Conservation (phyloP, 1,284 basidiomycete genomes). For the Leccinum olivaceoglutinosum region DNA sequence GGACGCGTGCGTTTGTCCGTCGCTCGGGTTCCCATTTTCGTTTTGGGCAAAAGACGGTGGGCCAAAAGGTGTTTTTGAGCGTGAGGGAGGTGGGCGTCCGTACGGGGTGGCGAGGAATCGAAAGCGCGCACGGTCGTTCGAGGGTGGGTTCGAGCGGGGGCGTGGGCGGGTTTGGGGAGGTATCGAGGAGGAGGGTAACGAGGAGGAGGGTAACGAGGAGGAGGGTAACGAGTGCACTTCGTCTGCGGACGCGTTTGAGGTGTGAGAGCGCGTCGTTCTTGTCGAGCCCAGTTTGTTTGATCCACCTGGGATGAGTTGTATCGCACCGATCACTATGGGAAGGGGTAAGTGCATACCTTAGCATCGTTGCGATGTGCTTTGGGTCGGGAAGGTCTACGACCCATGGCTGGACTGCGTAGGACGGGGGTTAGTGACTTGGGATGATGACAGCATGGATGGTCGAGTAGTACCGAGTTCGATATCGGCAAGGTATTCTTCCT, state of each 20-base stretch:
- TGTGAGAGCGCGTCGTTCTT: constrained; percentile 55
- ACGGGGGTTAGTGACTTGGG: not conserved
- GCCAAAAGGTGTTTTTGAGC: constrained; percentile 74
- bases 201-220: constrained; percentile 18
- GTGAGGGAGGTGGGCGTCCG: constrained; percentile 63
- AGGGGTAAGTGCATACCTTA: constrained; percentile 45
- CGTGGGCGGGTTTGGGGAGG: constrained; percentile 32
- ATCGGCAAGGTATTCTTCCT: constrained; percentile 55
- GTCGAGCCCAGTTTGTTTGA: constrained; percentile 57
- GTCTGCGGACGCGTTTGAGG: constrained; percentile 74
- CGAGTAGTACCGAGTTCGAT: constrained; percentile 44
- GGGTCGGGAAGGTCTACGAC: constrained; percentile 78
- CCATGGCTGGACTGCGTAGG: constrained; percentile 58
- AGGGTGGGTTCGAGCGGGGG: constrained; percentile 37
- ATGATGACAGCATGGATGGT: not conserved
- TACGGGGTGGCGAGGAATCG: constrained; percentile 71
- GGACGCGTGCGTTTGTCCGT: constrained; percentile 62
- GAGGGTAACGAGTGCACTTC: constrained; percentile 29
- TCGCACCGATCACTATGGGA: constrained; percentile 2
- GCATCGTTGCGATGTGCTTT: constrained; percentile 53
- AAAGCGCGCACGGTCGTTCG: constrained; percentile 46
- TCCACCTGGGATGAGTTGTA: constrained; percentile 45
- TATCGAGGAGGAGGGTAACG: constrained; percentile 52
- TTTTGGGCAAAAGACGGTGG: constrained; percentile 71
- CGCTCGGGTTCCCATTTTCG: constrained; percentile 62